These are phyloP conservation scores for Penicillium sp. DNA, from an alignment of 2,329 filamentous ascomycete genomes.

Conservation along the genomic window DNA sequence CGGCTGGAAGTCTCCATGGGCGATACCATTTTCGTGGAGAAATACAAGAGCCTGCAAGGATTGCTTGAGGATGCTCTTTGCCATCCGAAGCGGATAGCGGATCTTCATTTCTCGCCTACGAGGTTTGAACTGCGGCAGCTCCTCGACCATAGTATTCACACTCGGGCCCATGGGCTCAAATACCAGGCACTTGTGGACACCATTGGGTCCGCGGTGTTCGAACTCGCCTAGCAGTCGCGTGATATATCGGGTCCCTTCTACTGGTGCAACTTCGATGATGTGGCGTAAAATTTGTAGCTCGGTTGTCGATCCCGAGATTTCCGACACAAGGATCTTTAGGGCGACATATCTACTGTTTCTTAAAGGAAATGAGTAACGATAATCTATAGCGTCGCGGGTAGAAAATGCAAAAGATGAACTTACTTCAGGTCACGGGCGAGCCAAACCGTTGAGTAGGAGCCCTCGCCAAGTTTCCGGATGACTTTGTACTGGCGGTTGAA, in stretches of 20 bases:
- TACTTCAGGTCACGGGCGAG: conserved; percentile 36
- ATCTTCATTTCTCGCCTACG: conserved; percentile 17
- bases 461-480: conserved; percentile 46
- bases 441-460: conserved; percentile 47
- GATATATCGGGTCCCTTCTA: conserved; percentile 15
- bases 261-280: conserved; percentile 16
- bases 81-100: conserved; percentile 24
- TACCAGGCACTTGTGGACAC: conserved; percentile 32
- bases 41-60: conserved; percentile 25
- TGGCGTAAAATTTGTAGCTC: conserved; percentile 20
- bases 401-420: conserved; percentile 14
- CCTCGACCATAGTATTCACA: conserved; percentile 24
- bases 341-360: conserved; percentile 28
- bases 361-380: conserved; percentile 14
- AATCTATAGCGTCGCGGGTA: conserved; percentile 5
- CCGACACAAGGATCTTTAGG: conserved; percentile 32
- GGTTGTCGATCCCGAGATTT: conserved; percentile 15
- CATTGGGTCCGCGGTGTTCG: conserved; percentile 31
- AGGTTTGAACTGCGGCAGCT: conserved; percentile 24
- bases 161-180: conserved; percentile 33
- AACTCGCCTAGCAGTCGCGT: conserved; percentile 27
- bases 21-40: conserved; percentile 25
- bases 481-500: conserved; percentile 44
- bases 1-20: conserved; percentile 27
- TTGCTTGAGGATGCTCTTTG: conserved; percentile 27